Base-by-base conservation (phyloP, 176 grass and related monocot genomes). In the Oryza longistaminata region DNA sequence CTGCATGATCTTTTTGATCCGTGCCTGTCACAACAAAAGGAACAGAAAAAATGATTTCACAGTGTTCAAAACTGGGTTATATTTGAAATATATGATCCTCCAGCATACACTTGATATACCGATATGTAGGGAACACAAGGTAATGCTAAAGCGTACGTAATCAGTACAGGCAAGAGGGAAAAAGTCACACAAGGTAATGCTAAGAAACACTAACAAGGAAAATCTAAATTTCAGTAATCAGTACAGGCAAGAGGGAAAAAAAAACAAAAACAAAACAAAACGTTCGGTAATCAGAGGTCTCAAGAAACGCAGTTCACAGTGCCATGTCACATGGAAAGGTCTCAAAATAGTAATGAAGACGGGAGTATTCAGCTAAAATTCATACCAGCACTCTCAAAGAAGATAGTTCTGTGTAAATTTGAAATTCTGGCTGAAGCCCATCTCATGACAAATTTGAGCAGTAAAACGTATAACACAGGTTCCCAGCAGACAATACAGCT, bases 1-100 rank as follows among this genome's bases (percentile, higher is more conserved):
- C 92, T 99, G 93, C 97, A 99, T 99, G 75, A 99, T 99, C 88
- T 99, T 99, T 80, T 99, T 99, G 87, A 99, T 99, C 71, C 93
- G 90, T 39, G 97, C 86, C 97, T 96, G 64, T 65, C 66, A 88
- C 21, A 86, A 68, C 25, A 90, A 80, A 64, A 31, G n/a, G 55
- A 88, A 13, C 4, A 55, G 39, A 37, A 48, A 75, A 67, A 44
- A 86, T 76, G 42, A 82, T 45, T 61, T 68, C 26, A 69, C 40
- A 60, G 16, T 29, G 43, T 66, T 82, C 60, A 70, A 34, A 74
- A 45, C 35, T 39, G 17, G 13, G 19, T 12, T 40, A 67, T 49
- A 89, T 52, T 40, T 85, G 2, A 71, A 81, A 65, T 14, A 77
- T 87, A 68, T 71, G 79, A 61, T 53, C 21, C 25, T 19, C 37